Percentiles rank a stretch among this genome's conserved stretches.
Evolutionary conservation across 495 filamentous ascomycete species (phyloP).

Genomic region (Cercophora sp.): DNA sequence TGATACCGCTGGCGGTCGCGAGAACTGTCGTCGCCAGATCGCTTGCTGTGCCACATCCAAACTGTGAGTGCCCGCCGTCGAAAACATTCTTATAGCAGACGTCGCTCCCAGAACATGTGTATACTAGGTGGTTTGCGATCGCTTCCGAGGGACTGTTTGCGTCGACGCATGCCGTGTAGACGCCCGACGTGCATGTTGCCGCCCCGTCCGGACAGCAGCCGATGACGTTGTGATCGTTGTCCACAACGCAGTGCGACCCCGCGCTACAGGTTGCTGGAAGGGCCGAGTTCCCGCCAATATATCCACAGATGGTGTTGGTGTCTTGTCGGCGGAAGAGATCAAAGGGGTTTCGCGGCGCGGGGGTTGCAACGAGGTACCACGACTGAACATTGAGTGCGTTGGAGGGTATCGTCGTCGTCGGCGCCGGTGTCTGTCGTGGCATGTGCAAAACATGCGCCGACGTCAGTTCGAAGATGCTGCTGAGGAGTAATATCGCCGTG

Average conservation of each 20-base stretch:
- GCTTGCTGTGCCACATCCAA: conserved; percentile 45
- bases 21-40: conserved; percentile 39
- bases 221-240: conserved; percentile 39
- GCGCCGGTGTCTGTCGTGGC: conserved; percentile 15
- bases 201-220: conserved; percentile 47
- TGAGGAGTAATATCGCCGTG: conserved; percentile 39
- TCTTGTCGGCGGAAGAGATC: conserved; percentile 35
- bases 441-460: conserved; percentile 34
- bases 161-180: conserved; percentile 49
- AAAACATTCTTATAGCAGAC: conserved; percentile 46
- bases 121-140: conserved; percentile 47
- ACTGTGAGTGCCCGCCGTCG: conserved; percentile 47
- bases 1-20: conserved; percentile 34
- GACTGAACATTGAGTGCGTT: conserved; percentile 40
- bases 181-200: conserved; percentile 41
- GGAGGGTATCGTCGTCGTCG: conserved; percentile 38
- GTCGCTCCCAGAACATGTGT: conserved; percentile 39
- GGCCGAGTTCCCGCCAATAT: conserved; percentile 37
- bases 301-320: conserved; percentile 45
- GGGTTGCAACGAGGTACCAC: conserved; percentile 39
- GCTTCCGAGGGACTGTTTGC: conserved; percentile 42
- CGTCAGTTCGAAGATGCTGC: conserved; percentile 30
- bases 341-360: conserved; percentile 31
- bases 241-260: conserved; percentile 49
- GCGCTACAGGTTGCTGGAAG: conserved; percentile 45